phyloP scores from a whole-genome alignment of 73 alveolate genomes.

The Breviolum minutum region DNA sequence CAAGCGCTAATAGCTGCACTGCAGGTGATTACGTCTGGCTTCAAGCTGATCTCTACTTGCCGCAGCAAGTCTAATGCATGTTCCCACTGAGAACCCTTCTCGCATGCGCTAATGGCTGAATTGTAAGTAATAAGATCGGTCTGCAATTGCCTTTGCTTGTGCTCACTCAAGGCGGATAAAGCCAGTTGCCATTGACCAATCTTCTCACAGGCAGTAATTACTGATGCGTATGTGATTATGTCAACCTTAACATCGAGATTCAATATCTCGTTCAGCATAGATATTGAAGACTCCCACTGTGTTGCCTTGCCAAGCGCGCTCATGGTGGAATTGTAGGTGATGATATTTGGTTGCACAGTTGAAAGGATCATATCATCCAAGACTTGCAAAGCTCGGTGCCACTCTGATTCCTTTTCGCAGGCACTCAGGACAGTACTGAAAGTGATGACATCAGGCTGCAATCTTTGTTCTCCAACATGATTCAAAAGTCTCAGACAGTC shows the following conservation, averaged over 20 bases:
- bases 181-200: constrained; percentile 23
- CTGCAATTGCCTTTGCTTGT: background rate
- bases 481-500: background rate
- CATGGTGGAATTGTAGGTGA: constrained; percentile 34
- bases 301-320: constrained; percentile 1
- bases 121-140: constrained; percentile 26
- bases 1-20: constrained; percentile 61
- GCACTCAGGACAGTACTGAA: constrained; percentile 34
- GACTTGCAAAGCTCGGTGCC: constrained; percentile 36
- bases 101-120: constrained; percentile 53
- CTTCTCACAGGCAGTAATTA: constrained; percentile 44
- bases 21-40: constrained; percentile 38
- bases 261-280: background rate
- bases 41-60: background rate
- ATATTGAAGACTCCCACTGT: constrained; percentile 20
- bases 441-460: constrained; percentile 62
- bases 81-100: constrained; percentile 39
- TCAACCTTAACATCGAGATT: background rate
- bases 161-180: background rate
- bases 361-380: background rate
- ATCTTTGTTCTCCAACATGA: background rate
- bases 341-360: constrained; percentile 15
- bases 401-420: constrained; percentile 1
- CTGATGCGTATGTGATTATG: background rate
- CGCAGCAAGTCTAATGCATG: constrained; percentile 24